Conservation (phyloP, 257 asterid species). For the Osmanthus fragrans region DNA sequence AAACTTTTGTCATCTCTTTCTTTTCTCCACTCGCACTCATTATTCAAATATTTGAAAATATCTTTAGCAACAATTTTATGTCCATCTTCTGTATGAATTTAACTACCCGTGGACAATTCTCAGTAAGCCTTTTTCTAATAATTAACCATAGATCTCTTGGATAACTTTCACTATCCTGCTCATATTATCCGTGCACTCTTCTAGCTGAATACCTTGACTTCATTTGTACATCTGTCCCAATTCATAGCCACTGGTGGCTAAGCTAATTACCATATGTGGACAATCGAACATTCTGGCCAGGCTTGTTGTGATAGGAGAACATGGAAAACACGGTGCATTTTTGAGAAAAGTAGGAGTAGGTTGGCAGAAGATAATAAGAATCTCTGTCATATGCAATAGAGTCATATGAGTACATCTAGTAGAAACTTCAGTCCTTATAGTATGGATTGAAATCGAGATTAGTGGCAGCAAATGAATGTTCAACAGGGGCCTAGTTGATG, state of each 20-base stretch:
- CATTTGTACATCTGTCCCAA: not conserved
- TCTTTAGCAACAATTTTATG: not conserved
- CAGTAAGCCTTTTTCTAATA: not conserved
- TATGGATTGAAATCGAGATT: not conserved
- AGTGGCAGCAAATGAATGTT: not conserved
- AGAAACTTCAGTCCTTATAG: not conserved
- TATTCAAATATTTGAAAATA: not conserved
- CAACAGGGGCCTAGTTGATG: not conserved
- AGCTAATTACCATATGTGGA: not conserved
- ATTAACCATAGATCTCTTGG: not conserved
- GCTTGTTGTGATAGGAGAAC: not conserved
- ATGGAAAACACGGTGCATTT: not conserved
- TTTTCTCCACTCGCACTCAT: not conserved
- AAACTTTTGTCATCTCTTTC: not conserved
- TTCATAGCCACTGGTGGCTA: not conserved
- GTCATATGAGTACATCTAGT: not conserved
- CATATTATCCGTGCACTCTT: not conserved
- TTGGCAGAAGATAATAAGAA: not conserved
- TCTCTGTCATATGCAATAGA: not conserved
- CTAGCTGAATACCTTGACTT: not conserved
- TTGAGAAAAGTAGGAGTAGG: not conserved
- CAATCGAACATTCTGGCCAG: not conserved
- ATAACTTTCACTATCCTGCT: not conserved
- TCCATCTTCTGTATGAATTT: not conserved
- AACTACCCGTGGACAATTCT: not conserved